These are phyloP conservation scores for Ustilago tritici DNA, from an alignment of 1,284 basidiomycete species.

Conservation along the genomic window DNA sequence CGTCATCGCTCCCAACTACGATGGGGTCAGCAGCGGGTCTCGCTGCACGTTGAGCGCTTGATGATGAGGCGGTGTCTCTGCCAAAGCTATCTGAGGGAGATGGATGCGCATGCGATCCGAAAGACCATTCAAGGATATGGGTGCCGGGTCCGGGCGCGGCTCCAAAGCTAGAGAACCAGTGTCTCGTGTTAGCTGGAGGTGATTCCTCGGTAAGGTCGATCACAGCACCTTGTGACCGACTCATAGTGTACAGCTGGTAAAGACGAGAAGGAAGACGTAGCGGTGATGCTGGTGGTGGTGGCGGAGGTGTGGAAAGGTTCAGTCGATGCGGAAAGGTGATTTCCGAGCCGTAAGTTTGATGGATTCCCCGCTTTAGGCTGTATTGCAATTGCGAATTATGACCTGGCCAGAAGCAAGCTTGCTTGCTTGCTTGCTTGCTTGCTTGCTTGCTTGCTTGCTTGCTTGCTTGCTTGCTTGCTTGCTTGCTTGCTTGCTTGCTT, in stretches of 20 bases:
- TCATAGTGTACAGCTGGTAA: conserved; percentile 13
- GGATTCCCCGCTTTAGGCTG: no score
- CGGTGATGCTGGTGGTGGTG: not conserved
- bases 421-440: not conserved
- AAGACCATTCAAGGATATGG: conserved; percentile 33
- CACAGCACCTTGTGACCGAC: conserved; percentile 19
- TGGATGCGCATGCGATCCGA: not conserved
- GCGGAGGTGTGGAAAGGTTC: conserved; percentile 15
- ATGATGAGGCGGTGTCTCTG: not conserved
- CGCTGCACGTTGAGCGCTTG: not conserved
- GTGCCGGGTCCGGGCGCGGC: conserved; percentile 10
- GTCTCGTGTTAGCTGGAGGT: conserved; percentile 38
- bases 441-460: not conserved
- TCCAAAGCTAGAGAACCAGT: conserved; percentile 3
- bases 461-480: not conserved
- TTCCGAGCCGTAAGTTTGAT: no score
- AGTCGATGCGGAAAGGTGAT: not conserved
- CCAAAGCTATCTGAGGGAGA: conserved; percentile 1
- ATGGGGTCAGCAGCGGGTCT: conserved; percentile 19
- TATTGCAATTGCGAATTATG: not conserved
- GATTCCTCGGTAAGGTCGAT: conserved; percentile 61
- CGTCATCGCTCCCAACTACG: conserved; percentile 43
- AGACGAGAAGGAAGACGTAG: not conserved
- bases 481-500: not conserved
- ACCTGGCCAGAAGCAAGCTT: not conserved